Conservation (phyloP, 1,139 yeast species). For the Saccharomycopsis hybrid region DNA sequence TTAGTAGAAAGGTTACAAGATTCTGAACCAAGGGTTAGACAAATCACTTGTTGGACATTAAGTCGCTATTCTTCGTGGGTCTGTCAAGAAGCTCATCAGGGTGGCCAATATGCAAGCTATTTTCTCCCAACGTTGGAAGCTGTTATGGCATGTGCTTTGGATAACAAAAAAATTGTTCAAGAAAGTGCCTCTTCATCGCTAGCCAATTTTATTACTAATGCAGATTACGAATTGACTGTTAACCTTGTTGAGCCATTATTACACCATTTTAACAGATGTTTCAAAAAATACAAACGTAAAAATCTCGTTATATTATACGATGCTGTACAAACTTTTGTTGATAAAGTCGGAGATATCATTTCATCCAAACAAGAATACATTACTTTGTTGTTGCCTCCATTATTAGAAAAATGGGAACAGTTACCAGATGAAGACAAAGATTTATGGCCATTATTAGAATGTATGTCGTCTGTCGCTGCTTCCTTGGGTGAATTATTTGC, state of each 20-base stretch:
- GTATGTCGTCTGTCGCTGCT: constrained; percentile 88
- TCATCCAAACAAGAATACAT: constrained; percentile 51
- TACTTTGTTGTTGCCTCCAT: constrained; percentile 66
- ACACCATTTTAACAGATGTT: constrained; percentile 66
- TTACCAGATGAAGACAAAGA: constrained; percentile 73
- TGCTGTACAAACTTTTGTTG: constrained; percentile 88
- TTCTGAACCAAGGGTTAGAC: constrained; percentile 77
- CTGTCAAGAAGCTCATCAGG: constrained; percentile 53
- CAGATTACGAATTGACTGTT: constrained; percentile 51
- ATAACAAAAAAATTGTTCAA: constrained; percentile 84
- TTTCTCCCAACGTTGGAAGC: constrained; percentile 76
- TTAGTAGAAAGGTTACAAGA: constrained; percentile 75
- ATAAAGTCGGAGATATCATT: constrained; percentile 58
- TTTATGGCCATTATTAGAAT: constrained; percentile 87
- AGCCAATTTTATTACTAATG: constrained; percentile 72
- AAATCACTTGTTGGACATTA: constrained; percentile 92
- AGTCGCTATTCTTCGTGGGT: constrained; percentile 85
- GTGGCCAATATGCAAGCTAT: constrained; percentile 58
- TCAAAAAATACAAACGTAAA: constrained; percentile 70
- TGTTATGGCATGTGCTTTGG: constrained; percentile 67
- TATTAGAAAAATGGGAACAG: constrained; percentile 71
- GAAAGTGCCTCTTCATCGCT: constrained; percentile 89
- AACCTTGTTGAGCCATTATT: constrained; percentile 63
- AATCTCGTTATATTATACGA: constrained; percentile 80
- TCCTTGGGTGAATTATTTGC: constrained; percentile 78